Evolutionary conservation across 1,284 basidiomycete genomes (phyloP), one percentile per base, ranked within the genome.

Genomic region (Pseudozyma thailandica): DNA sequence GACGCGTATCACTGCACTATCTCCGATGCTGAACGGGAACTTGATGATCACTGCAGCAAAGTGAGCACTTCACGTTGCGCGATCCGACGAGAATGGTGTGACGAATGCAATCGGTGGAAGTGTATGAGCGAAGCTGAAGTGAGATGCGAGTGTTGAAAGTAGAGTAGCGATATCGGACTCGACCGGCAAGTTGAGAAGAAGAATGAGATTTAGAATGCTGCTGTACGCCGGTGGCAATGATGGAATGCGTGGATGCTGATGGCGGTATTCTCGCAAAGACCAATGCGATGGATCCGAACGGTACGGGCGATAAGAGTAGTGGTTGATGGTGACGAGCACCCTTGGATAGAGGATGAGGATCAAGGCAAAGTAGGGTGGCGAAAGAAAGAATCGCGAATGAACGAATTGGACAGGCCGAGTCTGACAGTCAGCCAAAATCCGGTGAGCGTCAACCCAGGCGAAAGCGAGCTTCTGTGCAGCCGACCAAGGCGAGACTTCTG

Each of bases 101-200:
- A 35, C n/a, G 33, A 12, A 16, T 35, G 33, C n/a, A 6, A n/a
- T 5, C n/a, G 33, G 15, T 35, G 39, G 8, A 23, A 23, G 39
- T 41, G 39, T 3, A 16, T n/a, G 42, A 8, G 42, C 16, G 44
- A 7, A 13, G 44, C 10, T 16, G 23, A 13, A 26, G 9, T 10
- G 31, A 18, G 30, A 20, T 30, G 23, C 13, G 15, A 18, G 27
- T n/a, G 3, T 2, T 26, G 13, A 8, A 10, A 39, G 31, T 31
- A 41, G 63, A 51, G 52, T 51, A 65, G 56, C 56, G 51, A 20
- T 48, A 51, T 28, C 63, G 56, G 51, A 65, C 56, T 59, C 63
- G 51, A 55, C 41, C 37, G 59, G 63, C 45, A 25, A 28, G 21
- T 37, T 42, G 38, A 39, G 35, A 45, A 39, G 35, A 45, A 37